phyloP scores from a whole-genome alignment of 805 yeast species.

The Saccharomycopsis malanga region DNA sequence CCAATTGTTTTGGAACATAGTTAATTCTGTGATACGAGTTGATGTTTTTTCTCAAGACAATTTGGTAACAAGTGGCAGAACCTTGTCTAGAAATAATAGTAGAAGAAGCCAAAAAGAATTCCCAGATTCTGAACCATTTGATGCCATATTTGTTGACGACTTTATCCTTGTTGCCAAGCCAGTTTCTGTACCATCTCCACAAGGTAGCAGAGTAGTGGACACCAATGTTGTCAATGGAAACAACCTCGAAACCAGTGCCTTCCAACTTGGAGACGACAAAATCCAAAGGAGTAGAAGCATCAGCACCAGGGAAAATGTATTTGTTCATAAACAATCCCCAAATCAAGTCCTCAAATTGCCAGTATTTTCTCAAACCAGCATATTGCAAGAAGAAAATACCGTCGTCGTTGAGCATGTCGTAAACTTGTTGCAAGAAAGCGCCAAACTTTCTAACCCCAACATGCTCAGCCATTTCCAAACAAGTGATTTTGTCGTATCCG shows the following conservation, averaged over 20 bases:
- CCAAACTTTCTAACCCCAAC: slow-evolving; percentile 85
- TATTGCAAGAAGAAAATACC: slow-evolving; percentile 82
- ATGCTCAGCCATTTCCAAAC: slow-evolving; percentile 94
- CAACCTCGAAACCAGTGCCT: slow-evolving; percentile 80
- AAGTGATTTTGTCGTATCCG: slow-evolving; percentile 77
- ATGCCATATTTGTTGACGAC: slow-evolving; percentile 74
- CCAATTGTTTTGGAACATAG: slow-evolving; percentile 72
- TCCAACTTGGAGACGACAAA: slow-evolving; percentile 73
- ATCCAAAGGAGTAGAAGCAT: slow-evolving; percentile 89
- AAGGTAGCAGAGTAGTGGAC: slow-evolving; percentile 87
- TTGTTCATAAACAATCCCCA: slow-evolving; percentile 97
- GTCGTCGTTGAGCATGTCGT: slow-evolving; percentile 85
- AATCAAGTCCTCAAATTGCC: slow-evolving; percentile 91
- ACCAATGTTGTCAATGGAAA: slow-evolving; percentile 79
- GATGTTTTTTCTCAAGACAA: slow-evolving; percentile 82
- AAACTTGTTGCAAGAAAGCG: slow-evolving; percentile 69
- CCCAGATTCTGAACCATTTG: slow-evolving; percentile 93
- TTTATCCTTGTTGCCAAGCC: slow-evolving; percentile 77
- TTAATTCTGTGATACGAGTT: slow-evolving; percentile 79
- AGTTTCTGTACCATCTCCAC: slow-evolving; percentile 93
- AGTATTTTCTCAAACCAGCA: slow-evolving; percentile 82
- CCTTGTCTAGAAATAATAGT: slow-evolving; percentile 88
- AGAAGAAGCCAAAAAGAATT: slow-evolving; percentile 76
- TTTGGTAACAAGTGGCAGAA: slow-evolving; percentile 86
- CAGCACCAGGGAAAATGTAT: slow-evolving; percentile 96